Base-by-base conservation (phyloP, 768 basidiomycete species). In the Rhizopogon roseolus region DNA sequence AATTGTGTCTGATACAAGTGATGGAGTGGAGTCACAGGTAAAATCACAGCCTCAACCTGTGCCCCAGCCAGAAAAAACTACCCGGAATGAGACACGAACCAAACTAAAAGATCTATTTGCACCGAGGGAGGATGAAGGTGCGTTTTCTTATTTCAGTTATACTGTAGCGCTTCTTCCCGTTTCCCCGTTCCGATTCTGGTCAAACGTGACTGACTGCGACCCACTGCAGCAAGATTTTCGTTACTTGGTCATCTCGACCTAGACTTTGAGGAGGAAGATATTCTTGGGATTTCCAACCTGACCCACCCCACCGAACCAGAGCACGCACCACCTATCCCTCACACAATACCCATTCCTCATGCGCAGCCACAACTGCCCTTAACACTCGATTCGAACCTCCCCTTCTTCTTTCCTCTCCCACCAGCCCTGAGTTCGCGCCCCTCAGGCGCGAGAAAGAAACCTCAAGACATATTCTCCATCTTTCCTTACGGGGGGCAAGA, bases 81-180 rank as follows among this genome's bases (percentile, higher is more conserved):
- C 14, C 16, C 49, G 49, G 52, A 50, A 49, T 53, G 46, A 52
- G 4, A 54, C 29, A 14, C 44, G n/a, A 40, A 64, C 61, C 7
- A 81, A 75, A 29, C 73, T 93, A 19, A 88, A 88, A 62, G 85
- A 88, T 57, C 71, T 92, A 5, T 91, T 93, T 59, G 83, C 83
- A 16, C 86, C 88, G 0, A 76, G 75, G 19, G 83, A 84, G 57
- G 82, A 84, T 54, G 80, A 85, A 63, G 79, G 87, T 85, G 59
- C n/a, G 73, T 64, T 0, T 7, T n/a, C 19, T 41, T 16, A 54
- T 13, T 44, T 32, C n/a, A 8, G 43, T 25, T 52, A 49, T 46
- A 2, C 28, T 9, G 3, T 13, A 22, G 3, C 7, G 2, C 17
- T 32, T 14, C 10, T 22, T 28, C 28, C 8, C 2, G 10, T n/a